These are phyloP conservation scores for Cryphonectria japonica DNA, from an alignment of 2,329 filamentous ascomycete species.

Conservation along the genomic window DNA sequence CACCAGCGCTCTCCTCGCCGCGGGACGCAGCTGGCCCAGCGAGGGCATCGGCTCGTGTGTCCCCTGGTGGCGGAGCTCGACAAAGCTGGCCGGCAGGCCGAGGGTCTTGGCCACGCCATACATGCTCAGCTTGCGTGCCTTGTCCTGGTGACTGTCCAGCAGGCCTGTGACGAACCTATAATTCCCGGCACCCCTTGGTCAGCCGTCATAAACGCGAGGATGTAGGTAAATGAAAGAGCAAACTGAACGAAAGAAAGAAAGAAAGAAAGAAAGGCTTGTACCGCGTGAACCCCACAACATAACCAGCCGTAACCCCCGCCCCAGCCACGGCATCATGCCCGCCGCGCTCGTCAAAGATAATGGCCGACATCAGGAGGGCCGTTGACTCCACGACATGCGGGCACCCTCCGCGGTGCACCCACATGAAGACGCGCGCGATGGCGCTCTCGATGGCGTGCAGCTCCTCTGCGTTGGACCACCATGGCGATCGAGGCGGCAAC, in stretches of 20 bases:
- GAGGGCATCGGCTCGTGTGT: constrained; percentile 87
- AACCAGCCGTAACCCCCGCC: constrained; percentile 62
- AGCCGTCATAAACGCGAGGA: background rate
- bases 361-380: constrained; percentile 70
- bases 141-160: constrained; percentile 73
- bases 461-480: constrained; percentile 17
- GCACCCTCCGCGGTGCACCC: constrained; percentile 74
- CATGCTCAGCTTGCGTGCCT: constrained; percentile 71
- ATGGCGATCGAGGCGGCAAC: constrained; percentile 17
- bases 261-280: constrained; percentile 39
- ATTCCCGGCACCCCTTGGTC: background rate
- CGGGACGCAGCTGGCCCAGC: constrained; percentile 71
- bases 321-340: constrained; percentile 32
- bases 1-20: constrained; percentile 69
- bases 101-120: constrained; percentile 71
- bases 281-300: constrained; percentile 76
- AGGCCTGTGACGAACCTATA: constrained; percentile 80
- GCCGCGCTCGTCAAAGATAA: constrained; percentile 62
- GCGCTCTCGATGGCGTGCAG: constrained; percentile 42
- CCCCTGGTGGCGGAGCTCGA: constrained; percentile 86
- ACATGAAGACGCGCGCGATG: constrained; percentile 64
- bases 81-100: constrained; percentile 75
- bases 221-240: too few relatives aligned
- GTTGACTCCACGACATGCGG: constrained; percentile 82
- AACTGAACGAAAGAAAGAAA: constrained; percentile 15